phyloP scores from a whole-genome alignment of 1,284 basidiomycete genomes.

The Melampsora americana region DNA sequence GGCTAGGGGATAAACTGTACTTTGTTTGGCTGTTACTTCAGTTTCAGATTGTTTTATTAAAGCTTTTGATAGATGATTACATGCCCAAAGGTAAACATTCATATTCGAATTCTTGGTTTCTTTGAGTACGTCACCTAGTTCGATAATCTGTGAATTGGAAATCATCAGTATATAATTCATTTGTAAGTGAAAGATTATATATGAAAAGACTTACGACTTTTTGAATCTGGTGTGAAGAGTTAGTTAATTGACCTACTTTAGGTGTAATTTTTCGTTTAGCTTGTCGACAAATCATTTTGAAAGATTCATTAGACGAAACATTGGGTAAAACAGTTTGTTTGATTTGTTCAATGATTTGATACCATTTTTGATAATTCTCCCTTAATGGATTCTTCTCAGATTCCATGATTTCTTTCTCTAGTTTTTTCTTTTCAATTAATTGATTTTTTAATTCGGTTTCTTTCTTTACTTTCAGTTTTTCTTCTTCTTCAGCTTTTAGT shows the following conservation, averaged over 20 bases:
- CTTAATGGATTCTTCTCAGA: background rate
- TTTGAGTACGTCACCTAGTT: slow-evolving; percentile 21
- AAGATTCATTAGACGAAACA: slow-evolving; percentile 66
- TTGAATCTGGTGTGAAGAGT: slow-evolving; percentile 67
- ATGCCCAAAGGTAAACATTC: slow-evolving; percentile 68
- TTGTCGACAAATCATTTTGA: slow-evolving; percentile 57
- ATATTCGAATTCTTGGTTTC: slow-evolving; percentile 52
- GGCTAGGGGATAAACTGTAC: slow-evolving; percentile 73
- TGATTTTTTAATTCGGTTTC: slow-evolving; percentile 7
- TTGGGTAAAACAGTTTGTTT: slow-evolving; percentile 71
- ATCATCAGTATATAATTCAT: no score
- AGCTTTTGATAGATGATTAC: slow-evolving; percentile 81
- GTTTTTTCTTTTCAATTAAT: background rate
- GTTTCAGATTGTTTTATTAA: slow-evolving; percentile 90
- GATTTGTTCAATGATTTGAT: slow-evolving; percentile 53
- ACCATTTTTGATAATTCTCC: slow-evolving; percentile 28
- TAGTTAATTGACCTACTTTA: slow-evolving; percentile 86
- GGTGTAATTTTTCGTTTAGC: slow-evolving; percentile 81
- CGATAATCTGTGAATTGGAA: no score
- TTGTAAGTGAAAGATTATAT: no score
- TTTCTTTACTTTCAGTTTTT: slow-evolving; percentile 24
- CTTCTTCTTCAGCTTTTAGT: slow-evolving; percentile 25
- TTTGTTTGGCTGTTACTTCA: slow-evolving; percentile 57
- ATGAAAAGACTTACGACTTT: slow-evolving; percentile 67
- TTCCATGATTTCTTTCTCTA: slow-evolving; percentile 10